Percentiles rank a stretch among this genome's conserved stretches.
phyloP scores from a whole-genome alignment of 1,284 basidiomycete genomes.

The Paramarasmius palmivorus region DNA sequence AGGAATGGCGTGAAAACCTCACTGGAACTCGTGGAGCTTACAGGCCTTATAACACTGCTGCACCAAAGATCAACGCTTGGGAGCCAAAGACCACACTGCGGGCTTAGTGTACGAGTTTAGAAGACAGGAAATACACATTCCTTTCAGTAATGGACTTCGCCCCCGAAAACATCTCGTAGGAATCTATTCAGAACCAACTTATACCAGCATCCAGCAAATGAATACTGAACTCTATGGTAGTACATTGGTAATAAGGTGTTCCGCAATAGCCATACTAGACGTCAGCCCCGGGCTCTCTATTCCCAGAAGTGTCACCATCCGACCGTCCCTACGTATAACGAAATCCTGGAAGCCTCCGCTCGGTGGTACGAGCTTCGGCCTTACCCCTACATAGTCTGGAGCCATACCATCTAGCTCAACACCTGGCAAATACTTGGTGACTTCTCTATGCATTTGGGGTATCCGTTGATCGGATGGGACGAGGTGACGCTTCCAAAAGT shows the following conservation, averaged over 20 bases:
- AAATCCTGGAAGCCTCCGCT: conserved; percentile 87
- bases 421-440: conserved; percentile 75
- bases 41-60: conserved; percentile 84
- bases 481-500: conserved; percentile 79
- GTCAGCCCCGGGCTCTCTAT: conserved; percentile 82
- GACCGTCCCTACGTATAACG: conserved; percentile 56
- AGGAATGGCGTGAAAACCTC: conserved; percentile 85
- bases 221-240: too few species aligned
- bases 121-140: background rate
- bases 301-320: conserved; percentile 77
- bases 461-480: conserved; percentile 67
- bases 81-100: conserved; percentile 71
- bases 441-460: conserved; percentile 65
- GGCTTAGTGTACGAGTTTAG: conserved; percentile 16
- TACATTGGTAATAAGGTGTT: conserved; percentile 65
- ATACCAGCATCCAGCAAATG: too few species aligned
- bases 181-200: too few species aligned
- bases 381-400: conserved; percentile 90
- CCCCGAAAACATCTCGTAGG: too few species aligned
- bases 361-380: conserved; percentile 85
- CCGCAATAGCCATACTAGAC: conserved; percentile 73
- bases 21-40: conserved; percentile 91
- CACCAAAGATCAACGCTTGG: conserved; percentile 84
- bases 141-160: conserved; percentile 6
- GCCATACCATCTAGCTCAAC: conserved; percentile 66